Evolutionary conservation across 805 yeast genomes (phyloP), one percentile per base, ranked within the genome.

Genomic region (Candida parachauliodes): DNA sequence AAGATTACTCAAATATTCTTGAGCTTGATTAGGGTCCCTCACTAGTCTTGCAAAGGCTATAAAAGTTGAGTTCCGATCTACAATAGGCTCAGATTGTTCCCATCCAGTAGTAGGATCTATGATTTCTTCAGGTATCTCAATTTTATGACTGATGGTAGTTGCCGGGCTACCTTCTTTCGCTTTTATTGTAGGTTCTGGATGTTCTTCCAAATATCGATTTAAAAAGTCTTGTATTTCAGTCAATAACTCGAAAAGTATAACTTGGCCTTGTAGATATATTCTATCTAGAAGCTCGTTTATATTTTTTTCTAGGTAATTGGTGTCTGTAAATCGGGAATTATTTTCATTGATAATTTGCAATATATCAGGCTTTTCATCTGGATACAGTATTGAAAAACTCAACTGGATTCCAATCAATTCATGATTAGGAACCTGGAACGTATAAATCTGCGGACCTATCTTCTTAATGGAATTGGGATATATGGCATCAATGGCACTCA

Each of bases 61-160:
- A 49, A 91, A 91, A 1, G 87, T 81, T 0, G 96, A 88, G 10
- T 86, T 88, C 39, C 97, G 65, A 56, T 91, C 98, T 1, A 72
- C 62, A 1, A 89, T 72, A 0, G 94, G 84, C 1, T 84, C 94
- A 1, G 95, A 82, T 8, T 72, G 69, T 0, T 62, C 51, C 98
- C 98, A 93, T 1, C 82, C 83, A 28, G 67, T 74, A n/a, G 84
- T 56, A 0, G 76, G 77, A 45, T 83, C 76, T 11, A 35, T 17
- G 2, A 15, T 17, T 14, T 32, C 23, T n/a, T 15, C 14, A 11
- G 29, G 29, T 16, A 18, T 12, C 11, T 18, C 27, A 17, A 32
- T 11, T 19, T 9, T 17, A 14, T 17, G 10, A 6, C 22, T 15
- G 7, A 11, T 19, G 44, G 83, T 76, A 0, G 47, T 36, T 3